phyloP scores from a whole-genome alignment of 2,329 filamentous ascomycete genomes.

The Podosphaera fusca region DNA sequence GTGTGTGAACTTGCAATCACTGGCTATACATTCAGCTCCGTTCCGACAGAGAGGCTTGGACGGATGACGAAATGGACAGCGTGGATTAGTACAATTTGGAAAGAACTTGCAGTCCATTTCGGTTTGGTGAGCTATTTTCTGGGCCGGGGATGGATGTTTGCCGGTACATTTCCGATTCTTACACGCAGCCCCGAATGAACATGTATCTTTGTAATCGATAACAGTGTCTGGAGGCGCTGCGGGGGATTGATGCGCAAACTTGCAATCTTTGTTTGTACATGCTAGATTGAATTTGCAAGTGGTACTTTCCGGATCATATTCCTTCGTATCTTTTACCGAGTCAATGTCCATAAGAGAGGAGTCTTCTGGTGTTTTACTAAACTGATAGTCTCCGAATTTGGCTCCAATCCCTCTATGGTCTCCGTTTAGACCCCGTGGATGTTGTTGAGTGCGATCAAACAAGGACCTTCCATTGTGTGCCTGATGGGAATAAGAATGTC shows the following conservation, averaged over 20 bases:
- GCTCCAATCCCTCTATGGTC: slow-evolving; percentile 6
- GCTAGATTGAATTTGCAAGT: slow-evolving; percentile 76
- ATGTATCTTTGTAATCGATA: slow-evolving; percentile 60
- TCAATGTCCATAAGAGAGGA: slow-evolving; percentile 33
- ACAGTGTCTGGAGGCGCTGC: slow-evolving; percentile 56
- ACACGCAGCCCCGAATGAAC: slow-evolving; percentile 72
- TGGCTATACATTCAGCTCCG: slow-evolving; percentile 62
- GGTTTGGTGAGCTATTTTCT: slow-evolving; percentile 52
- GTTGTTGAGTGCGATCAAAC: slow-evolving; percentile 45
- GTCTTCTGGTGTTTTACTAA: slow-evolving; percentile 4
- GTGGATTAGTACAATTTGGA: slow-evolving; percentile 71
- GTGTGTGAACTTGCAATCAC: slow-evolving; percentile 80
- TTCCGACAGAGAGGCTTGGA: slow-evolving; percentile 74
- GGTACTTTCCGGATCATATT: slow-evolving; percentile 32
- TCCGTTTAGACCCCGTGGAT: slow-evolving; percentile 7
- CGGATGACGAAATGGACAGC: slow-evolving; percentile 77
- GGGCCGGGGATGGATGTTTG: slow-evolving; percentile 77
- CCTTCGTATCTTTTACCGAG: slow-evolving; percentile 29
- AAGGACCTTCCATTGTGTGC: slow-evolving; percentile 33
- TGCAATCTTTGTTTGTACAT: slow-evolving; percentile 76
- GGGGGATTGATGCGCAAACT: slow-evolving; percentile 84
- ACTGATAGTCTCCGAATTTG: slow-evolving; percentile 7
- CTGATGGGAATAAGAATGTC: slow-evolving; percentile 19
- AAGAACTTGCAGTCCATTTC: slow-evolving; percentile 80
- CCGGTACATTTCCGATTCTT: slow-evolving; percentile 88